Evolutionary conservation across 345 rosid species (phyloP).

Genomic region (Citrus medica): DNA sequence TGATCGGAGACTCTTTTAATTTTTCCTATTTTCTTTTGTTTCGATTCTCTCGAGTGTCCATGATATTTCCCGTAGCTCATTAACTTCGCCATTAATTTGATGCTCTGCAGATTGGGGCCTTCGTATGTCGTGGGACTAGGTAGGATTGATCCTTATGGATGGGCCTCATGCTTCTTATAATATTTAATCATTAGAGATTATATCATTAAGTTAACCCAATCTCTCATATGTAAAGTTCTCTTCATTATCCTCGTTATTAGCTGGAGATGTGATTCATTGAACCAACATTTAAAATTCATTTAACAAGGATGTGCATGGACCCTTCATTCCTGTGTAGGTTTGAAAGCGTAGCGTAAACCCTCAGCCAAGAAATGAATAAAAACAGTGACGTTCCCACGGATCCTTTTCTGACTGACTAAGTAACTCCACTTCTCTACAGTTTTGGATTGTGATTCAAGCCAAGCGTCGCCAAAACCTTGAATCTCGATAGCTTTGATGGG

Average conservation of each 20-base stretch:
- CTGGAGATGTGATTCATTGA: background rate
- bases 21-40: background rate
- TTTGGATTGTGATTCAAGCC: background rate
- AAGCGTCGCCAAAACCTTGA: too few relatives aligned
- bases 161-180: too few relatives aligned
- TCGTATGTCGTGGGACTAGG: background rate
- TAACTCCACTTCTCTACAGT: too few relatives aligned
- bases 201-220: too few relatives aligned
- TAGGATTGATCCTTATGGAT: background rate
- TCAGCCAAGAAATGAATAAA: slow-evolving; percentile 19
- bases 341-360: slow-evolving; percentile 5
- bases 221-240: too few relatives aligned
- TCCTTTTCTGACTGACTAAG: background rate
- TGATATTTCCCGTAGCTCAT: background rate
- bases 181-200: too few relatives aligned
- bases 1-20: too few relatives aligned
- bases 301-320: background rate
- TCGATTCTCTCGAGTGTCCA: background rate
- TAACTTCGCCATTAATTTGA: background rate
- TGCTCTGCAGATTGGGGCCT: background rate
- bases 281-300: background rate
- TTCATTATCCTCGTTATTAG: background rate
- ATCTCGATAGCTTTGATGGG: background rate
- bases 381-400: background rate
- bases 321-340: background rate